Evolutionary conservation across 1,139 yeast species (phyloP).

Genomic region (Meyerozyma carpophila): DNA sequence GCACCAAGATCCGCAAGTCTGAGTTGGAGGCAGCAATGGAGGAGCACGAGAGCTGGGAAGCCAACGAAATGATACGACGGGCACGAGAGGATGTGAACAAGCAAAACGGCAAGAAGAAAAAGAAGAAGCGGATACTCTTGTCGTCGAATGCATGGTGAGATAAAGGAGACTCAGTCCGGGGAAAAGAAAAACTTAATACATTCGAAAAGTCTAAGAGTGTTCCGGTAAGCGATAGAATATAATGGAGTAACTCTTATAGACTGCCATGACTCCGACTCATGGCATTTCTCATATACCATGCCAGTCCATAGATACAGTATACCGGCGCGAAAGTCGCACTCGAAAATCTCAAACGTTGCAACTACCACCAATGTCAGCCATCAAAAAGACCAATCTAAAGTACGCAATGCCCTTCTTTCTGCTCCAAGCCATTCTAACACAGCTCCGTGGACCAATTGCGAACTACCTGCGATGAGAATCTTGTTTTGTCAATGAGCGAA

Average conservation of each 20-base stretch:
- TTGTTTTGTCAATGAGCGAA: conserved; percentile 40
- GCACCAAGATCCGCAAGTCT: conserved; percentile 46
- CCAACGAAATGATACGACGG: conserved; percentile 45
- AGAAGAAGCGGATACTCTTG: conserved; percentile 14
- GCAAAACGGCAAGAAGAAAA: conserved; percentile 23
- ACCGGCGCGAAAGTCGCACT: not conserved
- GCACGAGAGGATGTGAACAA: conserved; percentile 43
- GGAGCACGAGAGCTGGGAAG: conserved; percentile 32
- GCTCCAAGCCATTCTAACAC: not conserved
- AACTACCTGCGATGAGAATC: conserved; percentile 45
- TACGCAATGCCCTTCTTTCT: not conserved
- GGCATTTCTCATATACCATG: too few relatives aligned
- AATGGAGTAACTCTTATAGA: too few relatives aligned
- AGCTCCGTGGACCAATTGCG: conserved; percentile 44
- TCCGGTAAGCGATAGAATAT: too few relatives aligned
- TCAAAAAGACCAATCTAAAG: conserved; percentile 2
- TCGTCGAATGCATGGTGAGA: conserved; percentile 4
- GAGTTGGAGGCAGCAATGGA: conserved; percentile 23
- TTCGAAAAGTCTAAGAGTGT: too few relatives aligned
- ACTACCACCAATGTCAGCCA: not conserved
- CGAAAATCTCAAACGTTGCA: not conserved
- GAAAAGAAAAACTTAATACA: not conserved
- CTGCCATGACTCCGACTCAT: too few relatives aligned
- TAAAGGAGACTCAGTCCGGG: too few relatives aligned
- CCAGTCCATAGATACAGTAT: too few relatives aligned